These are phyloP conservation scores for Scleromitrula shiraiana DNA, from an alignment of 2,329 filamentous ascomycete species.

Conservation along the genomic window DNA sequence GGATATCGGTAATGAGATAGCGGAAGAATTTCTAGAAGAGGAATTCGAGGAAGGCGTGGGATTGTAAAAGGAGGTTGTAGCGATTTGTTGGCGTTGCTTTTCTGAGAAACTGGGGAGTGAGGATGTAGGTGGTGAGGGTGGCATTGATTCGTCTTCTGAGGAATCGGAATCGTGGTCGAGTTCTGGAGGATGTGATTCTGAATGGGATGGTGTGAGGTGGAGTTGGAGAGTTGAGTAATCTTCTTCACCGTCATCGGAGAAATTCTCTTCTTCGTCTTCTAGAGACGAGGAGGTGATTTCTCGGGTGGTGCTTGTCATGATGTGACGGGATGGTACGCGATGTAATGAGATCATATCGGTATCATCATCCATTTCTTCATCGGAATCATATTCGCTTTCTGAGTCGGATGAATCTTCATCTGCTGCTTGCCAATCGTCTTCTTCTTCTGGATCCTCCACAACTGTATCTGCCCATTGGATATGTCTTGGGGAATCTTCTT, in stretches of 20 bases:
- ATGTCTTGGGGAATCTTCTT: conserved; percentile 54
- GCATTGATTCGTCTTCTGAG: conserved; percentile 65
- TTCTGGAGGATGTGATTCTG: conserved; percentile 54
- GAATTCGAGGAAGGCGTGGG: conserved; percentile 26
- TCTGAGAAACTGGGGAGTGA: conserved; percentile 51
- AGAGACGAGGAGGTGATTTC: background rate
- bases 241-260: conserved; percentile 49
- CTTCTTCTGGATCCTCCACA: conserved; percentile 63
- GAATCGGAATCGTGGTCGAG: conserved; percentile 60
- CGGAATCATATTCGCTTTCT: conserved; percentile 42
- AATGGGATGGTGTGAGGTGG: conserved; percentile 60
- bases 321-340: conserved; percentile 36
- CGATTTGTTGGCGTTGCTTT: conserved; percentile 41
- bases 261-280: conserved; percentile 33
- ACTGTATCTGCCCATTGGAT: conserved; percentile 83
- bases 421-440: conserved; percentile 59
- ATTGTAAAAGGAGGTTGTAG: conserved; percentile 32
- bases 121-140: conserved; percentile 40
- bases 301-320: conserved; percentile 10
- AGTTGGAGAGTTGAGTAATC: conserved; percentile 59
- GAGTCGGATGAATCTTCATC: conserved; percentile 45
- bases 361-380: conserved; percentile 53
- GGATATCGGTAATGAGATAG: conserved; percentile 23
- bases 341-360: conserved; percentile 39
- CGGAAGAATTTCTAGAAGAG: too few relatives aligned